Evolutionary conservation across 495 filamentous ascomycete genomes (phyloP).

Genomic region (Margaritispora aquatica): DNA sequence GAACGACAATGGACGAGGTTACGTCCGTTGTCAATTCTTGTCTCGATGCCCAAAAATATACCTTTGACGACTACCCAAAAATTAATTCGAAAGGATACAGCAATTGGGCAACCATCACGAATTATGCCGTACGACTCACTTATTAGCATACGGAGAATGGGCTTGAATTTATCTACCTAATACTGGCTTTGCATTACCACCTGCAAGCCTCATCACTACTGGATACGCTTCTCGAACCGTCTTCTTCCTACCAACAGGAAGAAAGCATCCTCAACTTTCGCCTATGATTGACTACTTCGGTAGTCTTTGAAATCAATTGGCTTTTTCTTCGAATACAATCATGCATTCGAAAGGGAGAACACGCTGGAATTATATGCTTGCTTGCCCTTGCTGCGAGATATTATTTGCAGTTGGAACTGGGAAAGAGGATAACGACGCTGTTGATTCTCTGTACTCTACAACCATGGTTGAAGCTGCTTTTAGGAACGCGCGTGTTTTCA

Average conservation of each 20-base stretch:
- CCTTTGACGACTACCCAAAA: constrained; percentile 4
- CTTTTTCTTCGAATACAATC: neutral
- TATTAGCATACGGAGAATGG: constrained; percentile 8
- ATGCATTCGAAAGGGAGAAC: neutral
- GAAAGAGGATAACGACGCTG: neutral
- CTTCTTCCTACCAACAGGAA: neutral
- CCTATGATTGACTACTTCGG: neutral
- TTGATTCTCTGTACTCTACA: neutral
- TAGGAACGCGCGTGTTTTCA: neutral
- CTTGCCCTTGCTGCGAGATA: neutral
- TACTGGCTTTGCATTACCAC: neutral
- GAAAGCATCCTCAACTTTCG: neutral
- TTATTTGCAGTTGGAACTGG: neutral
- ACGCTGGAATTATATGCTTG: neutral
- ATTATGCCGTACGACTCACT: constrained; percentile 23
- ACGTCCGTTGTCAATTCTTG: constrained; percentile 1
- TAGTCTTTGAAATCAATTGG: neutral
- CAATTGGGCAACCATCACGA: constrained; percentile 30
- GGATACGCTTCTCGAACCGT: constrained; percentile 6
- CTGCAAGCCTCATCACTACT: neutral
- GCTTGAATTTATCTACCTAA: neutral
- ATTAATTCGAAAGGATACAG: constrained; percentile 24
- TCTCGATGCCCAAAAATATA: constrained; percentile 1
- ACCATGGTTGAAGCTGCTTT: neutral
- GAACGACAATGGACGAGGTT: constrained; percentile 4